Base-by-base conservation (phyloP, 352 stramenopile genomes). In the Phytophthora cryptogea region DNA sequence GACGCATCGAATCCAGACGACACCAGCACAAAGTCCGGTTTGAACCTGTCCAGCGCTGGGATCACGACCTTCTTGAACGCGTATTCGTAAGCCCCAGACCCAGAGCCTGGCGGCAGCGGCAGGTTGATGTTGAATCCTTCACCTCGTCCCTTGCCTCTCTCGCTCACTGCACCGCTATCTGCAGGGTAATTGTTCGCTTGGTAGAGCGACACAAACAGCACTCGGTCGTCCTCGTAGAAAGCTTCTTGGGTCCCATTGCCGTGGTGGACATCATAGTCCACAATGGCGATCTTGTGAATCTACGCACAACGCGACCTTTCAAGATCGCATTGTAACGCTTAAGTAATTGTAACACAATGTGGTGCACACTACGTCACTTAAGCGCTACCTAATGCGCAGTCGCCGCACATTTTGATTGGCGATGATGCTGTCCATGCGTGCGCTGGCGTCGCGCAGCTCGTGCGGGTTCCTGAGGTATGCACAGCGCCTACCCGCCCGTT, bases 201-300 rank as follows among this genome's bases (percentile, higher is more conserved):
- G 49, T 93, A 83, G 4, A 93, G 55, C 16, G 86, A 95, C 7
- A 92, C 68, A 57, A 92, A 90, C 30, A 97, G 68, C 33, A 90
- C 76, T 8, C 65, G 59, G 32, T 88, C 53, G 47, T 95, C 79
- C 11, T 92, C 81, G 23, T 89, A 83, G 47, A 98, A 94, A 27
- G 86, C 84, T 53, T 97, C 83, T 75, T 99, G 88, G 5, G 94
- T 98, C 37, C 96, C 96, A 72, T 99, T 99, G 14, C 96, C 96
- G 70, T 99, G 96, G 70, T 99, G 95, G 9, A 97, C 91, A 78
- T 98, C 94, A 48, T 92, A 96, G 74, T 99, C 94, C 31, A 99
- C 90, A 67, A 99, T 97, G 9, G 95, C 94, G 57, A 98, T 84
- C 33, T 84, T 83, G 56, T 86, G 78, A 55, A 98, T 86, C 20